These are phyloP conservation scores for Metschnikowia borealis DNA, from an alignment of 805 yeast species.

Conservation along the genomic window DNA sequence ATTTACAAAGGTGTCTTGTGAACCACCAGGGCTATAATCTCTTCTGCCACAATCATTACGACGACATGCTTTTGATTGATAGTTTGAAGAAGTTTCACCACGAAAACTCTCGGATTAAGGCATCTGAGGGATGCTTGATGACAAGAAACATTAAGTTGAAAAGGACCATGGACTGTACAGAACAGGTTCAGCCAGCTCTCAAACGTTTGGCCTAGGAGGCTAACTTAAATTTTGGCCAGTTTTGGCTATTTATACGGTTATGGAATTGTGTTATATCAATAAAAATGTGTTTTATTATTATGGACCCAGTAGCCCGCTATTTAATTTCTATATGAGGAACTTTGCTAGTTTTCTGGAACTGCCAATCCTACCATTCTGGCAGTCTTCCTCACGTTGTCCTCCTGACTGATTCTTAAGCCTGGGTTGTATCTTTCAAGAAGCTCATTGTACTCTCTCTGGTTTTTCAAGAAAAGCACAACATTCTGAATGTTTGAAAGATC, in stretches of 20 bases:
- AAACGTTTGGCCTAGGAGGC: constrained; percentile 8
- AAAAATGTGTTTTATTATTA: not conserved
- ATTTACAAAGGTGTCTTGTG: constrained; percentile 19
- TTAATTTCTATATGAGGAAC: too few relatives aligned
- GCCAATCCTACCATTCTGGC: constrained; percentile 84
- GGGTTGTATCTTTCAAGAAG: constrained; percentile 84
- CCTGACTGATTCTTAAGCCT: constrained; percentile 70
- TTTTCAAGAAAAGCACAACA: constrained; percentile 55
- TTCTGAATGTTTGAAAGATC: constrained; percentile 46
- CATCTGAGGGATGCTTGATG: constrained; percentile 21
- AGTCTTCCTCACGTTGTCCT: constrained; percentile 71
- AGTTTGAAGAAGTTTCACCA: constrained; percentile 34
- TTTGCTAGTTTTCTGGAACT: constrained; percentile 29
- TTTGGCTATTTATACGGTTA: not conserved
- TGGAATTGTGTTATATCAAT: not conserved
- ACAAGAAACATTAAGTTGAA: constrained; percentile 29
- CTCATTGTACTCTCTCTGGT: constrained; percentile 75
- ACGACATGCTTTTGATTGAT: constrained; percentile 37
- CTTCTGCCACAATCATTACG: constrained; percentile 32
- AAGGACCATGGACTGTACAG: constrained; percentile 16
- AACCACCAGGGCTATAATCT: not conserved
- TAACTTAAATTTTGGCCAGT: not conserved
- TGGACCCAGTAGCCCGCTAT: too few relatives aligned
- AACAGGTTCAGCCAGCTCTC: constrained; percentile 3
- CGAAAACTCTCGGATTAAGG: constrained; percentile 33